phyloP scores from a whole-genome alignment of 768 basidiomycete species.

The Pholiota conissans region DNA sequence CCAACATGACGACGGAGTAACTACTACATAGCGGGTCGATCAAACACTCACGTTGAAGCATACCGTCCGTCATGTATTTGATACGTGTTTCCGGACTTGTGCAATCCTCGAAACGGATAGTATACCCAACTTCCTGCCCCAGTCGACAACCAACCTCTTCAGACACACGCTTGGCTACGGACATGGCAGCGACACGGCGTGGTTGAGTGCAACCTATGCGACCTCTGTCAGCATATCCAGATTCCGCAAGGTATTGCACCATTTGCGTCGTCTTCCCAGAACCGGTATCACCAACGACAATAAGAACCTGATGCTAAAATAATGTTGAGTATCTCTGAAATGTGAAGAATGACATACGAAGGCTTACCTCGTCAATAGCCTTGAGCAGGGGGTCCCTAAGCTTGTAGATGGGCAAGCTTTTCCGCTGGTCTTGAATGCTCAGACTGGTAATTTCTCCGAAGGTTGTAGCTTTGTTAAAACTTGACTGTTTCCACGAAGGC shows the following conservation, averaged over 20 bases:
- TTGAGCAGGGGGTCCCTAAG: constrained; percentile 87
- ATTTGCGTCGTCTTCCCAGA: constrained; percentile 99
- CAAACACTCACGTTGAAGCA: constrained; percentile 95
- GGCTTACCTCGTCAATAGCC: constrained; percentile 83
- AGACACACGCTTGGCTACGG: constrained; percentile 96
- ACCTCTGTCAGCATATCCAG: constrained; percentile 87
- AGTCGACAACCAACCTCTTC: constrained; percentile 98
- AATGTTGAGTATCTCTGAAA: constrained; percentile 14
- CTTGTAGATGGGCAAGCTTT: constrained; percentile 92
- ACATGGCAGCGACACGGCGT: constrained; percentile 98
- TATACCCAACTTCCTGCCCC: constrained; percentile 97
- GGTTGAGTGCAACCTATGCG: constrained; percentile 98
- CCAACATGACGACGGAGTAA: constrained; percentile 96
- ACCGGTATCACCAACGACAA: constrained; percentile 98
- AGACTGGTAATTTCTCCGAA: constrained; percentile 91
- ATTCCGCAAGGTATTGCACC: constrained; percentile 96
- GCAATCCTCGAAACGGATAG: constrained; percentile 99
- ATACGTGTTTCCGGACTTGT: constrained; percentile 98
- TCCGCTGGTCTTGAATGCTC: constrained; percentile 92
- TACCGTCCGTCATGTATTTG: constrained; percentile 99
- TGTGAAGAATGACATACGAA: background rate
- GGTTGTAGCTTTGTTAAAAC: constrained; percentile 94
- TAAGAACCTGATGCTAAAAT: constrained; percentile 88
- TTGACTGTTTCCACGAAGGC: constrained; percentile 88
- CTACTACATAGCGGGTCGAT: constrained; percentile 92